phyloP scores from a whole-genome alignment of 2,329 filamentous ascomycete genomes.

The Talaromyces albobiverticillius region DNA sequence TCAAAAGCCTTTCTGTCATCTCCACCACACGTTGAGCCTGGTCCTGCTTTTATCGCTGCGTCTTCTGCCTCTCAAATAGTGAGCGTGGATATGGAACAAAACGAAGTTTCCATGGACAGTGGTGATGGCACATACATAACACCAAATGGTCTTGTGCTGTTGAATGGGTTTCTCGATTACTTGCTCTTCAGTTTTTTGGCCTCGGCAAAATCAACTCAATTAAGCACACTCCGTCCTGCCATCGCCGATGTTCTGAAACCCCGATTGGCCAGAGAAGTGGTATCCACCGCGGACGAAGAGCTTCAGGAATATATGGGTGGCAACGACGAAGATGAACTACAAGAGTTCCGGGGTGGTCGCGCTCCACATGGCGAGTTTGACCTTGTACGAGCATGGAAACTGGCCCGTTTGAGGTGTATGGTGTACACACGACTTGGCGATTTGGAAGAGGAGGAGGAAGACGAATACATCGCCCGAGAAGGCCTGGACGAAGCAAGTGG shows the following conservation, averaged over 20 bases:
- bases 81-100: slow-evolving; percentile 78
- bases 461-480: slow-evolving; percentile 79
- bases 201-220: slow-evolving; percentile 71
- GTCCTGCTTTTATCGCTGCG: slow-evolving; percentile 81
- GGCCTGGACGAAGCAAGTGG: slow-evolving; percentile 60
- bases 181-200: slow-evolving; percentile 88
- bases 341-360: slow-evolving; percentile 51
- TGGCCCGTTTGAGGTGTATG: slow-evolving; percentile 91
- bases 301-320: slow-evolving; percentile 82
- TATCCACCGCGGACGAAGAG: slow-evolving; percentile 80
- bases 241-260: slow-evolving; percentile 85
- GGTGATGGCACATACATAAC: slow-evolving; percentile 69
- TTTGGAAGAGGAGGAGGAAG: slow-evolving; percentile 96
- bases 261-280: slow-evolving; percentile 79
- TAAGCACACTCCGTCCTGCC: slow-evolving; percentile 73
- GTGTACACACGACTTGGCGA: slow-evolving; percentile 96
- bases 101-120: slow-evolving; percentile 65
- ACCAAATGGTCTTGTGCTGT: slow-evolving; percentile 65
- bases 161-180: slow-evolving; percentile 93
- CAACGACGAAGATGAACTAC: slow-evolving; percentile 69
- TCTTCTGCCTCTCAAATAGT: slow-evolving; percentile 89
- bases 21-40: slow-evolving; percentile 70
- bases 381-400: slow-evolving; percentile 89
- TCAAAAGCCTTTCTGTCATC: slow-evolving; percentile 47
- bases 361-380: slow-evolving; percentile 68